Conservation (phyloP, 1,139 yeast genomes). For the Blastobotrys raffinosifermentans region DNA sequence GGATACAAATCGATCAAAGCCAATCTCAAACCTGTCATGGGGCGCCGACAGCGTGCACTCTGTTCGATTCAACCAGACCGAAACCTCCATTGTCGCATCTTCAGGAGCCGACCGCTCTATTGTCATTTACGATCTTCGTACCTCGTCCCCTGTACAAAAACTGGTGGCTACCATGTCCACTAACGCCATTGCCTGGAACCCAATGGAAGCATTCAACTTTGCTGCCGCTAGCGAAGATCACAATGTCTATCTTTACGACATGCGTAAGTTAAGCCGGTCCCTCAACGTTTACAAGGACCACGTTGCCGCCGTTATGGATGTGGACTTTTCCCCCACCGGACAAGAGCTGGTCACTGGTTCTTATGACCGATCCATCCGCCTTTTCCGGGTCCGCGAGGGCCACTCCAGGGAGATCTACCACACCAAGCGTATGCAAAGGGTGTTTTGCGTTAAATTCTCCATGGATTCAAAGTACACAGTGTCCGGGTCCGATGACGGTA, state of each 20-base stretch:
- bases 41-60: slow-evolving; percentile 86
- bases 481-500: slow-evolving; percentile 95
- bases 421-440: slow-evolving; percentile 95
- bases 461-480: slow-evolving; percentile 84
- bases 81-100: slow-evolving; percentile 82
- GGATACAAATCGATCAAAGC: slow-evolving; percentile 78
- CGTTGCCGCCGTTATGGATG: slow-evolving; percentile 91
- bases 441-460: slow-evolving; percentile 74
- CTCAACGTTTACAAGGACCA: slow-evolving; percentile 88
- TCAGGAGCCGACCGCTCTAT: slow-evolving; percentile 91
- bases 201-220: slow-evolving; percentile 93
- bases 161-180: slow-evolving; percentile 77
- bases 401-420: slow-evolving; percentile 94
- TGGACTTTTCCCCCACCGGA: slow-evolving; percentile 96
- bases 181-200: slow-evolving; percentile 91
- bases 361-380: slow-evolving; percentile 86
- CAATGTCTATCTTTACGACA: slow-evolving; percentile 90
- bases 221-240: slow-evolving; percentile 95
- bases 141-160: slow-evolving; percentile 90
- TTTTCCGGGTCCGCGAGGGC: slow-evolving; percentile 70
- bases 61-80: slow-evolving; percentile 85
- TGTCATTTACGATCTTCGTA: slow-evolving; percentile 84
- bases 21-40: slow-evolving; percentile 79
- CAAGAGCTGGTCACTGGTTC: slow-evolving; percentile 94
- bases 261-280: slow-evolving; percentile 81